Percentiles rank a stretch among this genome's conserved stretches.
phyloP scores from a whole-genome alignment of 140 eudicot genomes.

The Anethum foeniculum region DNA sequence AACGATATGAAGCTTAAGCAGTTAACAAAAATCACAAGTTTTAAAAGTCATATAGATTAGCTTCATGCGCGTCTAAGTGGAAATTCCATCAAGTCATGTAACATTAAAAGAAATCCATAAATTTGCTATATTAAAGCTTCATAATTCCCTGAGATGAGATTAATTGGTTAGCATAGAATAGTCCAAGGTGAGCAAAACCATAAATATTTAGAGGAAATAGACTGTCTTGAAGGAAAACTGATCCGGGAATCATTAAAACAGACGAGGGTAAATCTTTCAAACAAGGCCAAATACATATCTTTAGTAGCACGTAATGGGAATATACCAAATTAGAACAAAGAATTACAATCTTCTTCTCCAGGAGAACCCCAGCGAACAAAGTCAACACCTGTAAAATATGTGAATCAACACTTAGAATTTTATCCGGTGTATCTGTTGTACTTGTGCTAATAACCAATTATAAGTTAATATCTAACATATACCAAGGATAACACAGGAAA shows the following conservation, averaged over 20 bases:
- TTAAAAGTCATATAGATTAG: neutral
- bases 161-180: neutral
- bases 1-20: neutral
- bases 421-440: neutral
- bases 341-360: slow-evolving; percentile 86
- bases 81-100: neutral
- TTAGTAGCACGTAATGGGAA: slow-evolving; percentile 8
- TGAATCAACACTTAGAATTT: slow-evolving; percentile 4
- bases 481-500: neutral
- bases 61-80: neutral
- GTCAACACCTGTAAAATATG: slow-evolving; percentile 63
- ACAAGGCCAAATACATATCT: slow-evolving; percentile 2
- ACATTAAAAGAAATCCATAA: slow-evolving; percentile 7
- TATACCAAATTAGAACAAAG: slow-evolving; percentile 93
- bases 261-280: neutral
- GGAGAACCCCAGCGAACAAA: slow-evolving; percentile 77
- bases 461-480: neutral
- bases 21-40: neutral
- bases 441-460: neutral
- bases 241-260: neutral
- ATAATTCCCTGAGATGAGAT: neutral
- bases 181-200: neutral
- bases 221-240: neutral
- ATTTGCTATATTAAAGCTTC: neutral
- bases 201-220: neutral